Evolutionary conservation across 768 basidiomycete genomes (phyloP).

Genomic region (Tulasnella sp.): DNA sequence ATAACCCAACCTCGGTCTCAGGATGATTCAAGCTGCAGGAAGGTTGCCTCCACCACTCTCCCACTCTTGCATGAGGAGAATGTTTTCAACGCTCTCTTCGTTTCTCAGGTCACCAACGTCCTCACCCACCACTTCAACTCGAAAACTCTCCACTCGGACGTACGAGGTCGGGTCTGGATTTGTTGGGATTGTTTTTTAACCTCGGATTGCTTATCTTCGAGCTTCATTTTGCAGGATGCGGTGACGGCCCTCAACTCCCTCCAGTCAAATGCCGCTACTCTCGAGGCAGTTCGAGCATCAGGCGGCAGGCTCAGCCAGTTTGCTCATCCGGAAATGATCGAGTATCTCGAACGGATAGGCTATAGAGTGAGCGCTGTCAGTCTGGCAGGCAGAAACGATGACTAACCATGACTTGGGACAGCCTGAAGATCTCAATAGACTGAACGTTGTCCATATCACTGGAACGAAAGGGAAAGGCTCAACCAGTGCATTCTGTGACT

Average conservation of each 20-base stretch:
- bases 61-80: constrained; percentile 29
- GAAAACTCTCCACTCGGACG: constrained; percentile 63
- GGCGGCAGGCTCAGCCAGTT: constrained; percentile 60
- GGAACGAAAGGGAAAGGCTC: constrained; percentile 99
- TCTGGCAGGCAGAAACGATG: not conserved
- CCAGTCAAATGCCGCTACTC: constrained; percentile 91
- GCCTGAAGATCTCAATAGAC: constrained; percentile 78
- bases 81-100: constrained; percentile 21
- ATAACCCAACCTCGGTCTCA: not conserved
- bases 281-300: constrained; percentile 79
- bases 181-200: not conserved
- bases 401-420: constrained; percentile 43
- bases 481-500: constrained; percentile 90
- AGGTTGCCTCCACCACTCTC: not conserved
- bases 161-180: constrained; percentile 48
- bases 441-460: constrained; percentile 95
- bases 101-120: constrained; percentile 16
- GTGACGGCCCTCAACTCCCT: constrained; percentile 73
- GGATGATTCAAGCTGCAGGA: too few species aligned
- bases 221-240: constrained; percentile 54
- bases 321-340: constrained; percentile 86
- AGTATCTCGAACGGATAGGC: constrained; percentile 84
- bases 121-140: not conserved
- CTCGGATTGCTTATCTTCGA: constrained; percentile 21
- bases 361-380: constrained; percentile 64